Percentiles rank a stretch among this genome's conserved stretches.
phyloP scores from a whole-genome alignment of 768 basidiomycete genomes.

The Saitozyma podzolica region DNA sequence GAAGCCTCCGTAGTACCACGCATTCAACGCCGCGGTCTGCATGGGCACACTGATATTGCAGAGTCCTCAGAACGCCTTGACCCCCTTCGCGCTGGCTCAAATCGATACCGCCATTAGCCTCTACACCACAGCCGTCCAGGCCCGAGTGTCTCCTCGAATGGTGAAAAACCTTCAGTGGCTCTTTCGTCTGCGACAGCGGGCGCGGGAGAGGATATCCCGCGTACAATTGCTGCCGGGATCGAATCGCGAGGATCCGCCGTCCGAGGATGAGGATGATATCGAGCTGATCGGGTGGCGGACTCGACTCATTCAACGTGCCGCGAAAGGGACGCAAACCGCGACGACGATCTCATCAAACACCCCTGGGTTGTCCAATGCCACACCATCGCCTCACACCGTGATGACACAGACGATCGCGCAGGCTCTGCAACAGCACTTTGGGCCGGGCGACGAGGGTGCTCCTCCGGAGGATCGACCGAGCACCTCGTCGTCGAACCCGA shows the following conservation, averaged over 20 bases:
- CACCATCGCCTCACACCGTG: no score
- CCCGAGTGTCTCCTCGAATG: constrained; percentile 10
- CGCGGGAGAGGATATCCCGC: no score
- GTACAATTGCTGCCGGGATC: background rate
- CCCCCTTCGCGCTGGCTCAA: constrained; percentile 16
- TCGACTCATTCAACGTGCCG: constrained; percentile 22
- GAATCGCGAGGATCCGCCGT: background rate
- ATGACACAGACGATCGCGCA: no score
- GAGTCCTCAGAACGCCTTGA: constrained; percentile 22
- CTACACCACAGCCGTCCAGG: constrained; percentile 21
- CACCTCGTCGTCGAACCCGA: no score
- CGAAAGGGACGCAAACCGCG: background rate
- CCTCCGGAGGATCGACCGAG: no score
- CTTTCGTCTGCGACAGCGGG: constrained; percentile 9
- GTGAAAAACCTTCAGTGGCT: constrained; percentile 32
- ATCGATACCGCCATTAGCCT: constrained; percentile 24
- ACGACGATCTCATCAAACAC: background rate
- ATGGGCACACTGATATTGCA: constrained; percentile 26
- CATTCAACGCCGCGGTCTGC: constrained; percentile 36
- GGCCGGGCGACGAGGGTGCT: no score
- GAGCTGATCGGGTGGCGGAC: constrained; percentile 31
- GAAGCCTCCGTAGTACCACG: constrained; percentile 22
- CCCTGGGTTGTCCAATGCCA: no score
- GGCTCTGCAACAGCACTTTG: no score
- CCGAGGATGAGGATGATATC: constrained; percentile 10